Percentiles rank a stretch among this genome's conserved stretches.
phyloP scores from a whole-genome alignment of 2,329 filamentous ascomycete genomes.

The Penicillium sp. region DNA sequence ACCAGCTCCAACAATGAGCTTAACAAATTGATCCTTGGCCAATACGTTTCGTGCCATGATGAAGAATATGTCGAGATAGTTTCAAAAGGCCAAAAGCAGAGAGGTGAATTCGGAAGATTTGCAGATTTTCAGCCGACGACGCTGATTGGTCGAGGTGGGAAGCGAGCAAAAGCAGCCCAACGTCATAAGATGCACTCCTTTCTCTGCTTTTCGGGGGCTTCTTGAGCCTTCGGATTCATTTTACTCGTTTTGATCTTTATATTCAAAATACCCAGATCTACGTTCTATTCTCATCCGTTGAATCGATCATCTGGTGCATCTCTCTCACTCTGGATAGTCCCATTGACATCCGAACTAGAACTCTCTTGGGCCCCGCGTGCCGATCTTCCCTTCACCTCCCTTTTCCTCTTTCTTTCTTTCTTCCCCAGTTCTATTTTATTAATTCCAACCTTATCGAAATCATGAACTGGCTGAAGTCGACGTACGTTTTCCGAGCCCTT shows the following conservation, averaged over 20 bases:
- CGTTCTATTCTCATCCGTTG: neutral
- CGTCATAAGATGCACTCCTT: conserved; percentile 20
- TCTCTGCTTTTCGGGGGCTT: neutral
- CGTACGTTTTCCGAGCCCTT: conserved; percentile 58
- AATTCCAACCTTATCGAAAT: conserved; percentile 45
- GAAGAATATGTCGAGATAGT: conserved; percentile 3
- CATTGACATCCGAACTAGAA: conserved; percentile 28
- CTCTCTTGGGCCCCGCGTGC: conserved; percentile 33
- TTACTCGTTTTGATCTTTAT: neutral
- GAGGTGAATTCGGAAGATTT: conserved; percentile 11
- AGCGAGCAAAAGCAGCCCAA: conserved; percentile 25
- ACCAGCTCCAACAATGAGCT: conserved; percentile 94
- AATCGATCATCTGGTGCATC: conserved; percentile 4
- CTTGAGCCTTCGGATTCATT: neutral
- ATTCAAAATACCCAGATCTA: neutral
- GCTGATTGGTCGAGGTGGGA: conserved; percentile 24
- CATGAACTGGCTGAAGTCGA: conserved; percentile 94
- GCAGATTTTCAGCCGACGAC: conserved; percentile 22
- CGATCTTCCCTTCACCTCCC: conserved; percentile 32
- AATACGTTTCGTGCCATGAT: conserved; percentile 55
- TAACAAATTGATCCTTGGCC: conserved; percentile 74
- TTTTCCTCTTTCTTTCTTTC: conserved; percentile 18
- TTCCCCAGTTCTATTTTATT: conserved; percentile 8
- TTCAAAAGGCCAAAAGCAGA: neutral
- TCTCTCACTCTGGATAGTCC: conserved; percentile 9